Evolutionary conservation across 305 asterid species (phyloP).

Genomic region (Fraxinus sp.): DNA sequence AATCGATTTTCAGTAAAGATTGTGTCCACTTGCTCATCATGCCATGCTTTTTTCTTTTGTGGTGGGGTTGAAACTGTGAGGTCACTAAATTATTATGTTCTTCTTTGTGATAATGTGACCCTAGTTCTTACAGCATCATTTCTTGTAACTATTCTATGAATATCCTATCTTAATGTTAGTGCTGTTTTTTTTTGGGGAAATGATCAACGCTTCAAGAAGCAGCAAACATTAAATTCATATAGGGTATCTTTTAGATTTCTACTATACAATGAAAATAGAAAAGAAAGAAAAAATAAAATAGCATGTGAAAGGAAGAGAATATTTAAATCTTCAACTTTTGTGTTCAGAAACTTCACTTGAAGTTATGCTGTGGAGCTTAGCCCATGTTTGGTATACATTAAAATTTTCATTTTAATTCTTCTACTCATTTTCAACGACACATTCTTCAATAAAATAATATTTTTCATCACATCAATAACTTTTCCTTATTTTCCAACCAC

Average conservation of each 20-base stretch:
- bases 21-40: slow-evolving; percentile 14
- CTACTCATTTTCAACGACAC: too few relatives aligned
- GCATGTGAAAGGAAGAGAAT: neutral
- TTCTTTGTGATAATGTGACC: slow-evolving; percentile 23
- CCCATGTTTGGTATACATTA: too few relatives aligned
- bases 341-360: neutral
- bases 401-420: too few relatives aligned
- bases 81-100: slow-evolving; percentile 27
- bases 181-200: slow-evolving; percentile 19
- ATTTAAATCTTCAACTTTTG: neutral
- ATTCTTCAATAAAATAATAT: too few relatives aligned
- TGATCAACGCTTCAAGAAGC: slow-evolving; percentile 38
- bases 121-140: slow-evolving; percentile 23
- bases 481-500: too few relatives aligned
- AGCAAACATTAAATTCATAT: slow-evolving; percentile 28
- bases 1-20: slow-evolving; percentile 23
- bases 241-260: slow-evolving; percentile 19
- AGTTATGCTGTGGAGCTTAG: neutral
- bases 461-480: too few relatives aligned
- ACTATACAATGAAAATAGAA: neutral
- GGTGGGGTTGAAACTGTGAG: slow-evolving; percentile 30
- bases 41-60: neutral
- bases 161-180: slow-evolving; percentile 24
- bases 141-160: slow-evolving; percentile 19
- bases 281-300: neutral